phyloP scores from a whole-genome alignment of 305 asterid species.

The Fraxinus ornus region DNA sequence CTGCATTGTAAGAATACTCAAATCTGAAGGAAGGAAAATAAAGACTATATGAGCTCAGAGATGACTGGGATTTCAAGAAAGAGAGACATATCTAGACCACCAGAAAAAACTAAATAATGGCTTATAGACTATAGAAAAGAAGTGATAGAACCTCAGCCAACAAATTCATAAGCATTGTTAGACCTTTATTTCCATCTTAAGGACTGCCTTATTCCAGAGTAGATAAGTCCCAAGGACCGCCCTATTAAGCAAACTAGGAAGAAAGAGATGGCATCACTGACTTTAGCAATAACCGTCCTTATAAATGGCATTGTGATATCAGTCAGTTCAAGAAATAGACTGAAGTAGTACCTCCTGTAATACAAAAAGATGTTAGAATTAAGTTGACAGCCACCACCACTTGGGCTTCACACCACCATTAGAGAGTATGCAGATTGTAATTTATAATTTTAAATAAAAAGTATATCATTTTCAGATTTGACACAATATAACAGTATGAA shows the following conservation, averaged over 20 bases:
- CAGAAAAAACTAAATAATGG: neutral
- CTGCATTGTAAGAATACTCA: neutral
- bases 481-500: neutral
- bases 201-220: conserved; percentile 87
- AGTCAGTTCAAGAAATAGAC: conserved; percentile 84
- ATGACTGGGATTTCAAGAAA: neutral
- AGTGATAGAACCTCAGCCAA: conserved; percentile 20
- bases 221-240: conserved; percentile 86
- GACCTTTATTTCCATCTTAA: conserved; percentile 65
- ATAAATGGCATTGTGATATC: conserved; percentile 81
- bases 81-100: neutral
- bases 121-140: conserved; percentile 3
- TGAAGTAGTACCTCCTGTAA: conserved; percentile 91
- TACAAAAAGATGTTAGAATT: conserved; percentile 12
- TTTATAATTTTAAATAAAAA: neutral
- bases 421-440: neutral
- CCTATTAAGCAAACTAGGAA: conserved; percentile 85
- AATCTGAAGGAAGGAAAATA: neutral
- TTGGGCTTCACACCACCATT: conserved; percentile 11
- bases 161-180: conserved; percentile 6
- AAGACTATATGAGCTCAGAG: neutral
- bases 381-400: conserved; percentile 6
- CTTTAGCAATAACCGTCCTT: conserved; percentile 63
- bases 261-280: conserved; percentile 86
- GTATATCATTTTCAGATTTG: neutral